Evolutionary conservation across 1,139 yeast species (phyloP).

Genomic region (Candida sp.): DNA sequence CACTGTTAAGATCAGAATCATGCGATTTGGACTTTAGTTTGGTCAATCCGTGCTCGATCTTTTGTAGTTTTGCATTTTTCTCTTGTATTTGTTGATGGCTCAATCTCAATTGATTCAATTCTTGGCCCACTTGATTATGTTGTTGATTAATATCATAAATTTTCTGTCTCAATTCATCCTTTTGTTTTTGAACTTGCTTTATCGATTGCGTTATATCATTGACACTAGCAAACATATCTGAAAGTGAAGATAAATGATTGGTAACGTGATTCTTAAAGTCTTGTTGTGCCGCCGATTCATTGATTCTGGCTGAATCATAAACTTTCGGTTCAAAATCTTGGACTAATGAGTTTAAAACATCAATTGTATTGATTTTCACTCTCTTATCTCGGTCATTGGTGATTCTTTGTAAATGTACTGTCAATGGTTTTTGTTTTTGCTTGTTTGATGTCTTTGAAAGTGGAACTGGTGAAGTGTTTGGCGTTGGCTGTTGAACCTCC

Average conservation of each 20-base stretch:
- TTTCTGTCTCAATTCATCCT: slow-evolving; percentile 36
- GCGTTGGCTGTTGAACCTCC: background rate
- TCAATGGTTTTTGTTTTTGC: slow-evolving; percentile 25
- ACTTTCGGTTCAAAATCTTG: slow-evolving; percentile 22
- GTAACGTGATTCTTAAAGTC: slow-evolving; percentile 30
- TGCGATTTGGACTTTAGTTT: background rate
- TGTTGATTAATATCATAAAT: slow-evolving; percentile 36
- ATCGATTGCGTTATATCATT: slow-evolving; percentile 38
- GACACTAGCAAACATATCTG: slow-evolving; percentile 40
- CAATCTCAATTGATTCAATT: slow-evolving; percentile 34
- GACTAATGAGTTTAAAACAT: slow-evolving; percentile 35
- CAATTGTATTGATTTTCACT: slow-evolving; percentile 29
- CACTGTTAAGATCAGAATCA: background rate
- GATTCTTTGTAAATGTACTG: slow-evolving; percentile 27
- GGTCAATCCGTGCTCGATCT: slow-evolving; percentile 11
- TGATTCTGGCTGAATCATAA: slow-evolving; percentile 11
- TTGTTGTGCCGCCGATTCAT: slow-evolving; percentile 20
- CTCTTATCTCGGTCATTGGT: slow-evolving; percentile 21
- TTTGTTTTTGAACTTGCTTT: slow-evolving; percentile 30
- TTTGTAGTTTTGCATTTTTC: slow-evolving; percentile 19
- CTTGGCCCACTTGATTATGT: slow-evolving; percentile 36
- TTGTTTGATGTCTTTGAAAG: slow-evolving; percentile 15
- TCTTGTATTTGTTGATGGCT: slow-evolving; percentile 22
- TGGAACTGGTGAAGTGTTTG: slow-evolving; percentile 10
- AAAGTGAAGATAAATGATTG: slow-evolving; percentile 26